Evolutionary conservation across 371 early-diverging fungal species (phyloP).

Genomic region (Chytridium lagenaria): DNA sequence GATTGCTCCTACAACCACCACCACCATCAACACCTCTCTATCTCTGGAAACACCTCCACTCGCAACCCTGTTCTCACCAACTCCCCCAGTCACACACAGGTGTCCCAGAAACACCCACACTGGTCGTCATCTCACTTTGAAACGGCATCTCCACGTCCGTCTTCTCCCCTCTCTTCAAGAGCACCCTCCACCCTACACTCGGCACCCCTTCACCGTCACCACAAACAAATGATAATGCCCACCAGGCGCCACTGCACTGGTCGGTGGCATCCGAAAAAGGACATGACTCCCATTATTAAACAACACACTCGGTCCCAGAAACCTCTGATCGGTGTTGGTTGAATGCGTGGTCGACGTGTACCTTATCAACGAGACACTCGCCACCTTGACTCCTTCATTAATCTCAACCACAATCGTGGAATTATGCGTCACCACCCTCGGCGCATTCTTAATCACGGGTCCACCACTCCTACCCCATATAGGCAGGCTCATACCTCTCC

Average conservation of each 20-base stretch:
- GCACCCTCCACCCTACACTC: slow-evolving; percentile 26
- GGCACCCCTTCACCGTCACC: slow-evolving; percentile 40
- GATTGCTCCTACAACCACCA: no score
- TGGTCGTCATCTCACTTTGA: no score
- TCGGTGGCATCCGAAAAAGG: slow-evolving; percentile 34
- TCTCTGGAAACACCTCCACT: no score
- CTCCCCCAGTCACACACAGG: no score
- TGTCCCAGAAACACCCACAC: no score
- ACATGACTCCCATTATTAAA: slow-evolving; percentile 22
- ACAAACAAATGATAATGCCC: slow-evolving; percentile 54
- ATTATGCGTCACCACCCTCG: slow-evolving; percentile 24
- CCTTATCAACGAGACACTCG: slow-evolving; percentile 36
- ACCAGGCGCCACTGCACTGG: slow-evolving; percentile 42
- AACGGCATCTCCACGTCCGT: slow-evolving; percentile 15
- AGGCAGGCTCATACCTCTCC: slow-evolving; percentile 19
- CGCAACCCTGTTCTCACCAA: no score
- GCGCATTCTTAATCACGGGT: slow-evolving; percentile 27
- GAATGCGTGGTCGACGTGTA: slow-evolving; percentile 50
- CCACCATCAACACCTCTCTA: no score
- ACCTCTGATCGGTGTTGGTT: slow-evolving; percentile 53
- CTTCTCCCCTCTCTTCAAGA: slow-evolving; percentile 23
- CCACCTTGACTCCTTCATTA: neutral
- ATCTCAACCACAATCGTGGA: slow-evolving; percentile 20
- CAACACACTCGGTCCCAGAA: slow-evolving; percentile 43
- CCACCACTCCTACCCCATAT: no score